phyloP scores from a whole-genome alignment of 495 filamentous ascomycete species.

The Cercophora samala region DNA sequence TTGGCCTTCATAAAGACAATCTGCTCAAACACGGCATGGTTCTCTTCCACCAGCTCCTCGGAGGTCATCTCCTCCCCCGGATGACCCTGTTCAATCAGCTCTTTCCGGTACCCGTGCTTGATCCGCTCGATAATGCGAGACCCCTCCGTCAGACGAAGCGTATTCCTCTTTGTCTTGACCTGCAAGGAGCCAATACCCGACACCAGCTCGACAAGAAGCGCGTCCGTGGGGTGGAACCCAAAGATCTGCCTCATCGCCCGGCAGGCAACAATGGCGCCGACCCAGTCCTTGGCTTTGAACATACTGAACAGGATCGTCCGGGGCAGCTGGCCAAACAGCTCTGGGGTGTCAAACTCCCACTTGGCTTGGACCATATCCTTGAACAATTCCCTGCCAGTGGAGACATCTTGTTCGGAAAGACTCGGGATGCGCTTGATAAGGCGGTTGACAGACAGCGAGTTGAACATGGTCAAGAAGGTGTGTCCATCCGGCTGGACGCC shows the following conservation, averaged over 20 bases:
- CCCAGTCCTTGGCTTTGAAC: conserved; percentile 42
- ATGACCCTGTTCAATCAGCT: conserved; percentile 21
- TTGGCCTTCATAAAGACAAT: conserved; percentile 44
- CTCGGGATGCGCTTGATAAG: conserved; percentile 38
- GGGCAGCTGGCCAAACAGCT: conserved; percentile 37
- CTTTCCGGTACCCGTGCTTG: conserved; percentile 21
- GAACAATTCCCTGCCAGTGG: conserved; percentile 55
- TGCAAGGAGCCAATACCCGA: conserved; percentile 37
- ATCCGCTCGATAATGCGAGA: conserved; percentile 32
- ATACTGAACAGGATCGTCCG: conserved; percentile 45
- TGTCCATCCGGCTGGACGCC: conserved; percentile 58
- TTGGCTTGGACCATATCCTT: conserved; percentile 53
- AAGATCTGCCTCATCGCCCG: conserved; percentile 54
- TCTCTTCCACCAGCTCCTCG: conserved; percentile 29
- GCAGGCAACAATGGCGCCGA: conserved; percentile 59
- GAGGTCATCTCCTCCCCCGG: conserved; percentile 22
- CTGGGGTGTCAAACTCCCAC: conserved; percentile 33
- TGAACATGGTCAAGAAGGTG: conserved; percentile 68
- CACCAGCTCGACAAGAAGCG: conserved; percentile 42
- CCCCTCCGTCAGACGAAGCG: conserved; percentile 34
- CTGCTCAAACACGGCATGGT: conserved; percentile 30
- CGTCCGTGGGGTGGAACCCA: conserved; percentile 44
- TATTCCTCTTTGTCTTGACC: conserved; percentile 34
- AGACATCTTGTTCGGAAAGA: conserved; percentile 48
- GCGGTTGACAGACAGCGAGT: conserved; percentile 44